Evolutionary conservation across 306 rosid genomes (phyloP).

Genomic region (Datisca glomerata): DNA sequence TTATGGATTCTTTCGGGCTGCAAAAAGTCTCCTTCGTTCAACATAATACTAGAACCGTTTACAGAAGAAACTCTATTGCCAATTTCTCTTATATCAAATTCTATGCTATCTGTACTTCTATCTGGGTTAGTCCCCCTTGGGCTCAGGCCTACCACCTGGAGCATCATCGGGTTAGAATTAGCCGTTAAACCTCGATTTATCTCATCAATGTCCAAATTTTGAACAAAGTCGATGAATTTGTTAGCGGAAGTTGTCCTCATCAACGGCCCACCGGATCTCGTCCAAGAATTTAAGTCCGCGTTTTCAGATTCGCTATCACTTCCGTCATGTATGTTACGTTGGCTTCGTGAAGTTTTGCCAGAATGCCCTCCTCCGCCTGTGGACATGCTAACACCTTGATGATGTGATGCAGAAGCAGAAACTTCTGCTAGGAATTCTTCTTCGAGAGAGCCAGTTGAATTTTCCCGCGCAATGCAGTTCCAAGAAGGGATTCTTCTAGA

Average conservation of each 20-base stretch:
- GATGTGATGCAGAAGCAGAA: conserved; percentile 36
- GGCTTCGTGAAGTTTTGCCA: conserved; percentile 30
- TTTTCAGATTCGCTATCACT: conserved; percentile 80
- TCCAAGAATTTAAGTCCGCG: conserved; percentile 56
- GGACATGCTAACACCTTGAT: conserved; percentile 34
- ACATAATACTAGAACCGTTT: conserved; percentile 34
- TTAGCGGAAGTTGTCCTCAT: conserved; percentile 86
- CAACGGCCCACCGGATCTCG: conserved; percentile 89
- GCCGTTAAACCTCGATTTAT: conserved; percentile 26
- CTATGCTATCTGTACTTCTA: conserved; percentile 40
- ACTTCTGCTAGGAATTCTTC: conserved; percentile 47
- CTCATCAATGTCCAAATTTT: conserved; percentile 61
- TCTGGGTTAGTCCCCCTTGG: conserved; percentile 42
- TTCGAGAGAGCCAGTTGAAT: conserved; percentile 80
- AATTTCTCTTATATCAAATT: conserved; percentile 35
- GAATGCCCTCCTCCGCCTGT: conserved; percentile 20
- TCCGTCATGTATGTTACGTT: conserved; percentile 40
- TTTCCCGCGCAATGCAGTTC: conserved; percentile 96
- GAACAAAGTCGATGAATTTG: conserved; percentile 64
- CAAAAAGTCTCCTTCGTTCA: conserved; percentile 83
- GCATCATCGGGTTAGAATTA: conserved; percentile 24
- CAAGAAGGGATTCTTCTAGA: conserved; percentile 93
- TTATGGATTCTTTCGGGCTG: conserved; percentile 80
- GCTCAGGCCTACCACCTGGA: conserved; percentile 29
- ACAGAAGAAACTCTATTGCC: conserved; percentile 27